Conservation (phyloP, 306 rosid species). For the Arachis stenosperma region DNA sequence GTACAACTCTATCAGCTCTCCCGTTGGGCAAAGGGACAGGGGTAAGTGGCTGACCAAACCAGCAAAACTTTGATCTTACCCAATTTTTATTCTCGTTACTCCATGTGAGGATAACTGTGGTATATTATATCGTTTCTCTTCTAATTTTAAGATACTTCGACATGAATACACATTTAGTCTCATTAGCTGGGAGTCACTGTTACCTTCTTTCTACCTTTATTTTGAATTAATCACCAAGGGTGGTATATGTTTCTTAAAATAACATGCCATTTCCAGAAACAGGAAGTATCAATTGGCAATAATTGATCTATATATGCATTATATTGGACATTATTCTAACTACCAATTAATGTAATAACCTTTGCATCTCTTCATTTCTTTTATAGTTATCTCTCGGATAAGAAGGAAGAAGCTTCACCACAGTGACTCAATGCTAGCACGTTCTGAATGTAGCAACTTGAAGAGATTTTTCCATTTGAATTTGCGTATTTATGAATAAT, state of each 20-base stretch:
- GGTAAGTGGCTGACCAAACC: constrained; percentile 44
- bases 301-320: constrained; percentile 4
- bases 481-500: constrained; percentile 34
- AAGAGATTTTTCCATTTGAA: constrained; percentile 31
- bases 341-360: constrained; percentile 12
- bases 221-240: background rate
- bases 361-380: constrained; percentile 28
- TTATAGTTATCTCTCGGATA: constrained; percentile 41
- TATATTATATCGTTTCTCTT: background rate
- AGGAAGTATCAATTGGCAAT: constrained; percentile 7
- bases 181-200: background rate
- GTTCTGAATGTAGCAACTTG: constrained; percentile 17
- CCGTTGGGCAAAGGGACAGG: constrained; percentile 64
- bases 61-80: constrained; percentile 7
- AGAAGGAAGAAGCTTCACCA: constrained; percentile 46
- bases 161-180: background rate
- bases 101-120: constrained; percentile 1
- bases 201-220: background rate
- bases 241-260: constrained; percentile 12
- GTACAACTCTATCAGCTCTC: constrained; percentile 74
- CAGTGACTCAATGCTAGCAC: constrained; percentile 34
- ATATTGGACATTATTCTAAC: constrained; percentile 13
- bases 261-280: constrained; percentile 15
- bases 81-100: background rate
- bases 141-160: constrained; percentile 9